Percentiles rank a stretch among this genome's conserved stretches.
These are phyloP conservation scores for Populus simonii DNA, from an alignment of 345 rosid genomes.

Conservation along the genomic window DNA sequence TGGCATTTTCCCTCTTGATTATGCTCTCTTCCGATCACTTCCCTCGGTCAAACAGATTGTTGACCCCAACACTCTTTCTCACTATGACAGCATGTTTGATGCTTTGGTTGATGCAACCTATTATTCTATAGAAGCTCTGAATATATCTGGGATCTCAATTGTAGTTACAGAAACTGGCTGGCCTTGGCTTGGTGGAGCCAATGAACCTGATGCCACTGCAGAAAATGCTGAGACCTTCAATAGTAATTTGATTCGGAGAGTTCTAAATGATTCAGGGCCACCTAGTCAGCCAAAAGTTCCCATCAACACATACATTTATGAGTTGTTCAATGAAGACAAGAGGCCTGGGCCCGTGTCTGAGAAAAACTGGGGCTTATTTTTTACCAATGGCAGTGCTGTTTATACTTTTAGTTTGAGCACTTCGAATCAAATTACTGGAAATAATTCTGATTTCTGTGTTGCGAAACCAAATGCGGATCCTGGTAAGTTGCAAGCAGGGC, in stretches of 20 bases:
- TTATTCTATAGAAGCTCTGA: conserved; percentile 71
- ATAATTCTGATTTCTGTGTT: conserved; percentile 67
- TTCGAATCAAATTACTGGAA: conserved; percentile 31
- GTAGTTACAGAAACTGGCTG: conserved; percentile 93
- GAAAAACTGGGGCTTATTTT: conserved; percentile 83
- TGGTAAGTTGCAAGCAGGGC: conserved; percentile 62
- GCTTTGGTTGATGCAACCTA: conserved; percentile 98
- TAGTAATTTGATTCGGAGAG: conserved; percentile 65
- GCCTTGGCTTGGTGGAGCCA: conserved; percentile 84
- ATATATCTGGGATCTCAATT: conserved; percentile 67
- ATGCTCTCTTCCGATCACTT: conserved; percentile 71
- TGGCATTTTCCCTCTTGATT: conserved; percentile 89
- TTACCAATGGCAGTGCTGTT: conserved; percentile 68
- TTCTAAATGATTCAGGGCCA: conserved; percentile 80
- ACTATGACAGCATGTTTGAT: conserved; percentile 92
- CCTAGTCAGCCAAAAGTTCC: conserved; percentile 73
- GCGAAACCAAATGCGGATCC: conserved; percentile 68
- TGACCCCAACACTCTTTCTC: conserved; percentile 92
- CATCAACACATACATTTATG: conserved; percentile 74
- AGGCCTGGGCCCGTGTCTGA: conserved; percentile 70
- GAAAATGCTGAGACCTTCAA: conserved; percentile 76
- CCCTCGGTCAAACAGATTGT: conserved; percentile 86
- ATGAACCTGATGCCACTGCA: conserved; percentile 70
- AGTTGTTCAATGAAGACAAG: conserved; percentile 86
- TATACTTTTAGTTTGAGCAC: conserved; percentile 56